Conservation (phyloP, 345 rosid genomes). For the Brassica rapa region DNA sequence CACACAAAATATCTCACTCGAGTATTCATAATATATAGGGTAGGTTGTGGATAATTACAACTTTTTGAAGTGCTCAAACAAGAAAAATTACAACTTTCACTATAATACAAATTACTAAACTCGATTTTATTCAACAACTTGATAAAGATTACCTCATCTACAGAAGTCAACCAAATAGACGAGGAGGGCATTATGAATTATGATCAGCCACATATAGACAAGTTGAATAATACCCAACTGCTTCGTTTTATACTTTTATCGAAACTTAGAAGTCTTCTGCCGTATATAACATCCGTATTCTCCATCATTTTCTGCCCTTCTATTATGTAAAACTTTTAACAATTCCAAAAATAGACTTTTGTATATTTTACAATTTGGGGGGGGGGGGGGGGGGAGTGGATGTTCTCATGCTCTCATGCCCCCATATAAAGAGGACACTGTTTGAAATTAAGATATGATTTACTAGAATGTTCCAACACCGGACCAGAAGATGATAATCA, state of each 20-base stretch:
- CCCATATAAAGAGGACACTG: background rate
- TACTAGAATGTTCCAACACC: background rate
- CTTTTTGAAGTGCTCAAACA: background rate
- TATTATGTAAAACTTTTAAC: background rate
- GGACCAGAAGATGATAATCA: background rate
- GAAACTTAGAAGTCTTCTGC: background rate
- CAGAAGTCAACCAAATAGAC: background rate
- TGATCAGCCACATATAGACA: background rate
- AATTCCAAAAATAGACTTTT: background rate
- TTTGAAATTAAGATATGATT: too few relatives aligned
- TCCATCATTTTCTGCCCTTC: background rate
- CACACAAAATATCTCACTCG: too few relatives aligned
- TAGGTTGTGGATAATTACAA: background rate
- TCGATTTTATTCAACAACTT: background rate
- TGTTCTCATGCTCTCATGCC: background rate
- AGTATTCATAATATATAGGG: too few relatives aligned
- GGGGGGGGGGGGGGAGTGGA: background rate
- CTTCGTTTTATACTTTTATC: background rate
- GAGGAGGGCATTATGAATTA: background rate
- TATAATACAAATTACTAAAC: background rate
- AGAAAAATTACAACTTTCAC: background rate
- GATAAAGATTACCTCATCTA: background rate
- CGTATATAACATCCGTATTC: background rate
- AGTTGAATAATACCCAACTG: background rate
- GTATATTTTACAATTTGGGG: background rate